Base-by-base conservation (phyloP, 441 rosid genomes). In the Kokia cookei region DNA sequence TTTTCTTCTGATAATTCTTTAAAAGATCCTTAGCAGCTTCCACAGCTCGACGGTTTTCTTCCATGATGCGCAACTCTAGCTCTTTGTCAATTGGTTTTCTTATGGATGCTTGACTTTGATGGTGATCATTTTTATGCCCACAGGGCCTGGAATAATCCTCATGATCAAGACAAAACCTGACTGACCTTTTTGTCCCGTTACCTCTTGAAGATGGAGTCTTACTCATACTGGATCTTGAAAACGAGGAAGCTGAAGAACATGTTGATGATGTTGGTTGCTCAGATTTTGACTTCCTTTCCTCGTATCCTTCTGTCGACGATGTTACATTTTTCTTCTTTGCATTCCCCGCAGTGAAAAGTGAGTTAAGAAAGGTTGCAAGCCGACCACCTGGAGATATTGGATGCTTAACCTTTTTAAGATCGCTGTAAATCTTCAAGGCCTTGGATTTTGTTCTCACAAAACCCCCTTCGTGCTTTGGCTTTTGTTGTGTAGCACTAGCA, bases 1-100 rank as follows among this genome's bases (percentile, higher is more conserved):
- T 81, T 67, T 85, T 88, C 83, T 80, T 83, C 32, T 86, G 96
- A 80, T 91, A 89, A 10, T 71, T 90, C 86, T 83, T 88, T 61
- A 87, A 57, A 65, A 86, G 83, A 71, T 88, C 91, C 57, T 86
- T 90, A 1, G 95, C 97, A 45, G 88, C 93, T 77, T 90, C 88
- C 26, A 85, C 87, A 0, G 89, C 91, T 13, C 92, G 85, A 54
- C 86, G 92, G 12, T 82, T 84, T 72, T 93, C 94, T 17, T 75
- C 86, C 84, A 82, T 59, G 50, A 75, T 81, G 51, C 73, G 82
- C 59, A 60, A 68, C 78, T 85, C 85, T 1, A 81, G 84, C 80
- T 85, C 84, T 74, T 76, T 84, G 60, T 64, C 61, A 57, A 27
- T 64, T 9, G 78, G 66, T 72, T 75, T 66, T 12, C 48, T 27